Evolutionary conservation across 257 asterid species (phyloP).

Genomic region (Salvia splendens): DNA sequence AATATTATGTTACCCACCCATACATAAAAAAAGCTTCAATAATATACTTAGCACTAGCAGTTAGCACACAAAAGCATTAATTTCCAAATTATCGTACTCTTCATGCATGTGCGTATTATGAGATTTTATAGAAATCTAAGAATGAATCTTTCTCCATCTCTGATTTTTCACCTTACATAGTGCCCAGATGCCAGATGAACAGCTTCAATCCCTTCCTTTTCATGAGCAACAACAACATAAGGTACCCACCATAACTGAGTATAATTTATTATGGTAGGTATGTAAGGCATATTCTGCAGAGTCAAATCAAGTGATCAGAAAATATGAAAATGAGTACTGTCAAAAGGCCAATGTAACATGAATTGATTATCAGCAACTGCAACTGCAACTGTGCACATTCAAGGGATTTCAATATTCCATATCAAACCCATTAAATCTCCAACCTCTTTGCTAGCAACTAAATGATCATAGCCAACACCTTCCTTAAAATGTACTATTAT

Average conservation of each 20-base stretch:
- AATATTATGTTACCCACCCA: conserved; percentile 1
- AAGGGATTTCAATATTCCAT: conserved; percentile 7
- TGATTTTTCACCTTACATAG: conserved; percentile 71
- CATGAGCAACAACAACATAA: conserved; percentile 92
- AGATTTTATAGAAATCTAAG: conserved; percentile 24
- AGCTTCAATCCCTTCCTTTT: conserved; percentile 97
- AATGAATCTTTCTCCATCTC: conserved; percentile 24
- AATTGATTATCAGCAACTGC: conserved; percentile 2
- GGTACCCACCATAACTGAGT: conserved; percentile 99
- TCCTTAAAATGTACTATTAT: not conserved
- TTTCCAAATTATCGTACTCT: conserved; percentile 9
- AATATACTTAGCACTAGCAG: not conserved
- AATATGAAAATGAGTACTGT: conserved; percentile 1
- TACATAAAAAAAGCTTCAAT: conserved; percentile 18
- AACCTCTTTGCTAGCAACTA: conserved; percentile 13
- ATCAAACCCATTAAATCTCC: conserved; percentile 2
- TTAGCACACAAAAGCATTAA: conserved; percentile 18
- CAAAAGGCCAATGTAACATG: conserved; percentile 17
- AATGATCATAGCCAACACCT: conserved; percentile 12
- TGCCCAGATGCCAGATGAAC: conserved; percentile 94
- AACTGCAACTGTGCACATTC: conserved; percentile 4
- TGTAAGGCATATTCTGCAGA: conserved; percentile 70
- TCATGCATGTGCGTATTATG: not conserved
- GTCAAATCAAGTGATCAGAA: conserved; percentile 28
- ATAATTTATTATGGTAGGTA: conserved; percentile 94